Base-by-base conservation (phyloP, 306 rosid genomes). In the Benincasa hispida region DNA sequence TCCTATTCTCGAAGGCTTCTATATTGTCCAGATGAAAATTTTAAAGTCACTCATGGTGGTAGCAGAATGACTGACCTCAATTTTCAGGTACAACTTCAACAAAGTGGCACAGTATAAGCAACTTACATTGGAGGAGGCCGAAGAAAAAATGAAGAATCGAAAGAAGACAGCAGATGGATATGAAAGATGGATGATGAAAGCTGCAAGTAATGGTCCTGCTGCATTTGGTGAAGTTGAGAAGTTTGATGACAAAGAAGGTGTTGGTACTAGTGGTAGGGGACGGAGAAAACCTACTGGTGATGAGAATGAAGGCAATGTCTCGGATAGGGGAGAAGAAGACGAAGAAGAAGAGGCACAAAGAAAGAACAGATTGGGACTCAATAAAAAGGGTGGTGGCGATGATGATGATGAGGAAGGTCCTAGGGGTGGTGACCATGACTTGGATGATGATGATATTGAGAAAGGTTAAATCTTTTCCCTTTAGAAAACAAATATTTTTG, bases 161-260 rank as follows among this genome's bases (percentile, higher is more conserved):
- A 94, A 90, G 87, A 94, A 92, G 83, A 94, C 97, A 65, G 97
- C 97, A 54, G 99, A 94, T 87, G 99, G 99, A 58, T 94, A 94
- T 86, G 89, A 94, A 84, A 89, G 97, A 78, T 94, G 99, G 99
- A 94, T 94, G 97, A 94, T 94, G 98, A 94, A 94, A 87, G 92
- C 91, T 67, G 98, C 97, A 82, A 88, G 80, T 50, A 87, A 91
- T 66, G 98, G 97, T 35, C 79, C 96, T 78, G 95, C 96, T 77
- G 92, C 87, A 61, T 90, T 90, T 81, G 97, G 98, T 77, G 96
- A 89, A 81, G 91, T 82, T 42, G 96, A 87, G 68, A 89, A 41
- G 84, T 35, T 80, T 72, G 95, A 88, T 22, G 98, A 93, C 58
- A 93, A 91, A 83, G 94, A 93, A 27, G 74, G 72, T 82, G 86